Conservation (phyloP, 352 stramenopile genomes). For the Phytopythium vexans region DNA sequence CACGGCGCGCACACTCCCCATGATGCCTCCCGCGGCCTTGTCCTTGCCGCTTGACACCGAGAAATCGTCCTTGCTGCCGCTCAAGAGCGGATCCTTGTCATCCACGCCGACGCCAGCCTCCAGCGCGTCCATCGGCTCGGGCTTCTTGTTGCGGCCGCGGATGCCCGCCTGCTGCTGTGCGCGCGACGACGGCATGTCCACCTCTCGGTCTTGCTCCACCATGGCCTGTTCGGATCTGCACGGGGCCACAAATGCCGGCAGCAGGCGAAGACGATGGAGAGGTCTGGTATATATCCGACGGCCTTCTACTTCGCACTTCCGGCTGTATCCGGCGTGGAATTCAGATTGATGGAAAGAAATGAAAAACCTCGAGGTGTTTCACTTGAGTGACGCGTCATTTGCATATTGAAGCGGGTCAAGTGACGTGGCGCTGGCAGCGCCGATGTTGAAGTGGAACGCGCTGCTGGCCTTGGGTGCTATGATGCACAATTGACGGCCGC, state of each 20-base stretch:
- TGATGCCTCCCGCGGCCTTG: slow-evolving; percentile 9
- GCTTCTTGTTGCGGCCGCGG: slow-evolving; percentile 57
- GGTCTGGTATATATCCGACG: no score
- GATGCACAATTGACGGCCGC: no score
- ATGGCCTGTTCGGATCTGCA: slow-evolving; percentile 9
- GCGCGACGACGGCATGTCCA: slow-evolving; percentile 8
- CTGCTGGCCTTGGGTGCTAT: no score
- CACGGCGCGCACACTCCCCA: slow-evolving; percentile 33
- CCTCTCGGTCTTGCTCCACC: slow-evolving; percentile 31
- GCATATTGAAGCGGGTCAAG: no score
- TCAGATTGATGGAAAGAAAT: no score
- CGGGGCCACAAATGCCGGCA: neutral
- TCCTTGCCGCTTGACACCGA: slow-evolving; percentile 3
- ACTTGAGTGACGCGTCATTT: no score
- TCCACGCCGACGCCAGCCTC: slow-evolving; percentile 6
- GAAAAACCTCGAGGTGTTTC: no score
- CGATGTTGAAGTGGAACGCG: no score
- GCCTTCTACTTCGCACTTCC: no score
- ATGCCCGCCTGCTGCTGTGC: slow-evolving; percentile 33
- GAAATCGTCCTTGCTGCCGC: slow-evolving; percentile 9
- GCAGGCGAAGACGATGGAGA: neutral
- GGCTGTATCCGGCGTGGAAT: no score
- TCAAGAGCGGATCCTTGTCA: slow-evolving; percentile 5
- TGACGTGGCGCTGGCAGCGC: no score
- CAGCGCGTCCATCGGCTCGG: slow-evolving; percentile 16